Conservation (phyloP, 2,329 filamentous ascomycete genomes). For the Didymella keratinophila region DNA sequence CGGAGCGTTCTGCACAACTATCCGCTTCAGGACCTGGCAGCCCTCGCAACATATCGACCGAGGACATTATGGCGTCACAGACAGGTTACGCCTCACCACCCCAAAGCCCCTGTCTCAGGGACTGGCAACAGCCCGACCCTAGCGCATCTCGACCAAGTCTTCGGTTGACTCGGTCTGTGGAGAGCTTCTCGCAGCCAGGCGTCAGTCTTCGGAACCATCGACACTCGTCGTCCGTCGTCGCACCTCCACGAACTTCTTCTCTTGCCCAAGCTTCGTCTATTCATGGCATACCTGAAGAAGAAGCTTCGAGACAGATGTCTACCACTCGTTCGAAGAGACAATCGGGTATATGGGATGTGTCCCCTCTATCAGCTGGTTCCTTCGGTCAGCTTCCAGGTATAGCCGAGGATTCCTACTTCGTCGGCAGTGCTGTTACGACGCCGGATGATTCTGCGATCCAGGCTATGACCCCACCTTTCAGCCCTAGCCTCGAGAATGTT, state of each 20-base stretch:
- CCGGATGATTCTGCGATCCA: slow-evolving; percentile 52
- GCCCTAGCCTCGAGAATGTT: slow-evolving; percentile 48
- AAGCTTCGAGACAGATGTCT: slow-evolving; percentile 1
- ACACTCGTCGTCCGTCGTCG: slow-evolving; percentile 50
- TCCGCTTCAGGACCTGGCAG: slow-evolving; percentile 7
- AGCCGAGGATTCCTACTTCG: slow-evolving; percentile 39
- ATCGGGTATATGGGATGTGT: slow-evolving; percentile 46
- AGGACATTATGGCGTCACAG: slow-evolving; percentile 18
- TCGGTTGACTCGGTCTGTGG: slow-evolving; percentile 50
- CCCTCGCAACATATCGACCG: slow-evolving; percentile 9
- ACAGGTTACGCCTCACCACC: slow-evolving; percentile 35
- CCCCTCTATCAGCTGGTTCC: slow-evolving; percentile 31
- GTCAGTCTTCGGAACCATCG: slow-evolving; percentile 52
- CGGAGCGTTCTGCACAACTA: slow-evolving; percentile 7
- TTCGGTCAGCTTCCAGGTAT: slow-evolving; percentile 36
- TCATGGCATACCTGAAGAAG: slow-evolving; percentile 32
- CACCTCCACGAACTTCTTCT: slow-evolving; percentile 53
- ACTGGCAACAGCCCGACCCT: slow-evolving; percentile 24
- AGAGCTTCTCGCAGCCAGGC: slow-evolving; percentile 65
- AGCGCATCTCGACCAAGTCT: slow-evolving; percentile 29
- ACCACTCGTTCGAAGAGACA: slow-evolving; percentile 36
- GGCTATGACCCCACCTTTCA: slow-evolving; percentile 52
- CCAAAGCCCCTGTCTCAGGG: slow-evolving; percentile 30
- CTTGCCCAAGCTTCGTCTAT: slow-evolving; percentile 31
- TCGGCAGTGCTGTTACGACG: slow-evolving; percentile 54